A percentile compares a stretch with the other conserved stretches of the same genome.
These are phyloP conservation scores for Ustilago tritici DNA, from an alignment of 1,284 basidiomycete genomes.

Conservation along the genomic window DNA sequence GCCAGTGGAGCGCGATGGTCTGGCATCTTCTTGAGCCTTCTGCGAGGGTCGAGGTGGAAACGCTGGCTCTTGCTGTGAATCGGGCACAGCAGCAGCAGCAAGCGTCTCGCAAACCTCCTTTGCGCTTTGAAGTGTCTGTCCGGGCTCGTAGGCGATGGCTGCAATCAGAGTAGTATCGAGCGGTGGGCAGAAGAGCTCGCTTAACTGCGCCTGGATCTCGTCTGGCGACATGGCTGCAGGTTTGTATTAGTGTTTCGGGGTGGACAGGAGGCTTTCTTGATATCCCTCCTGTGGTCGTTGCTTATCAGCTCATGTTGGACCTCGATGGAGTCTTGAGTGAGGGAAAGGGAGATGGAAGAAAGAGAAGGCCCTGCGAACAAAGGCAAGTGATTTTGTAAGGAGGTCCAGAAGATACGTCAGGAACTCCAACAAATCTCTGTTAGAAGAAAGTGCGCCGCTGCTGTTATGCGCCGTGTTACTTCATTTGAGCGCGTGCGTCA, in stretches of 20 bases:
- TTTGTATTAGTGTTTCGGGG: neutral
- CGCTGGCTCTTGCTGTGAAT: neutral
- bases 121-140: slow-evolving; percentile 53
- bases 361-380: neutral
- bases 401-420: neutral
- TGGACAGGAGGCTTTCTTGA: neutral
- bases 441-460: too few species aligned
- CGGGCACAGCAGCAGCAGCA: slow-evolving; percentile 35
- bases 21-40: neutral
- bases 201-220: slow-evolving; percentile 40
- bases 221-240: slow-evolving; percentile 33
- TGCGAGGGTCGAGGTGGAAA: neutral
- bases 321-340: neutral
- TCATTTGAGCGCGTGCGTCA: neutral
- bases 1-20: neutral
- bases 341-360: neutral
- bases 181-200: slow-evolving; percentile 49
- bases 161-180: slow-evolving; percentile 59
- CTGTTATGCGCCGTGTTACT: neutral
- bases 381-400: neutral
- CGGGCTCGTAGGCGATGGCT: slow-evolving; percentile 52
- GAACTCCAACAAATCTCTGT: neutral
- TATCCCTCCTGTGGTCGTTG: neutral
- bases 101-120: slow-evolving; percentile 49
- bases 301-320: neutral